Evolutionary conservation across 73 alveolate genomes (phyloP), one percentile per base, ranked within the genome.

Genomic region (Paramecium pentaurelia): DNA sequence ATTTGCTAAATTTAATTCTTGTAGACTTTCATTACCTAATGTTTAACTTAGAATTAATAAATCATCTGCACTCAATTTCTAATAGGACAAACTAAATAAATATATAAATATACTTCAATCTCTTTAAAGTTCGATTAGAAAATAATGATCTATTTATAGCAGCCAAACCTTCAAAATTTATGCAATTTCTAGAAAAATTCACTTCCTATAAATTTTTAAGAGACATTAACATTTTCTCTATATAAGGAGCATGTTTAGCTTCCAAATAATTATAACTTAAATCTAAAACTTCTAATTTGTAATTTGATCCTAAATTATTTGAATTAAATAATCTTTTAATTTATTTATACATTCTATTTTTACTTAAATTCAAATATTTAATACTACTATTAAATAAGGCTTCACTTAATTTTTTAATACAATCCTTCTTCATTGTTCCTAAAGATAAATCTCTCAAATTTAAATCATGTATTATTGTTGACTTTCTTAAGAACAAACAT

Each of bases 1-100:
- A 45, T 80, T 80, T 4, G 91, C 47, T 80, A 80, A 42, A 28
- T 80, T 80, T 44, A 80, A 22, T 45, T 80, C 91, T 36, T 80
- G 25, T 3, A 80, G 28, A 12, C 75, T 47, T 45, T 80, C 91
- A 42, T 27, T 45, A 20, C 73, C 71, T 10, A 80, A 11, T 2
- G 91, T 44, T 49, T 80, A 80, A 45, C 64, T 27, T 80, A 80
- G 11, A 18, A 80, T 80, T 8, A 80, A 80, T 42, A 80, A 49
- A 80, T 80, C 91, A 27, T 80, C 91, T 40, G 91, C 91, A 80
- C 91, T 80, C 30, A 80, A 80, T 45, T 80, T 80, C 18, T 42
- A 27, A 45, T 80, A 45, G 0, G 77, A 45, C 38, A 80, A 64
- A 80, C 91, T 80, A 45, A 25, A 20, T 40, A 38, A 25, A 27